Percentiles rank a stretch among this genome's conserved stretches.
These are phyloP conservation scores for Stachybotrys echinatus DNA, from an alignment of 2,329 filamentous ascomycete genomes.

Conservation along the genomic window DNA sequence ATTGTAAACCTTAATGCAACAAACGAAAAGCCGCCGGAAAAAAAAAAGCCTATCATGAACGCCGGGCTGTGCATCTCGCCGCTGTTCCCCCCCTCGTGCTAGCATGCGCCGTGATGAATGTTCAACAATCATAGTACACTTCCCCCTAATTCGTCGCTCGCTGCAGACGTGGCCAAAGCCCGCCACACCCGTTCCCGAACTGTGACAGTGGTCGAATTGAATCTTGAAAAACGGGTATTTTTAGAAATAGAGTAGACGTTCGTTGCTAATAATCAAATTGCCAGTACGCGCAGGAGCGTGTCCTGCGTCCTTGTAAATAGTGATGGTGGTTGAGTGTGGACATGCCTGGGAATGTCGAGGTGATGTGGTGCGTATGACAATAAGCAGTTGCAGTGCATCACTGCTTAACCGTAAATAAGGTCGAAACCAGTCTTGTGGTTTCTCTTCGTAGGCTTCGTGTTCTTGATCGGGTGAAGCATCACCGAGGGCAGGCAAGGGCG, in stretches of 20 bases:
- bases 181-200: neutral
- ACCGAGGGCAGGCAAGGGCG: conserved; percentile 54
- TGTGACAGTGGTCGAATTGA: neutral
- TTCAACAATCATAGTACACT: conserved; percentile 13
- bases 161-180: neutral
- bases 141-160: neutral
- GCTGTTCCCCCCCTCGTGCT: conserved; percentile 9
- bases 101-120: conserved; percentile 11
- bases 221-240: conserved; percentile 1
- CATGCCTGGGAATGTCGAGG: neutral
- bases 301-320: neutral
- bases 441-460: conserved; percentile 44
- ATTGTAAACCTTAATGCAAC: conserved; percentile 3
- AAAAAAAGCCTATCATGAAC: conserved; percentile 15
- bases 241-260: conserved; percentile 1
- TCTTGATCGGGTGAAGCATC: conserved; percentile 55
- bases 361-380: neutral
- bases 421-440: conserved; percentile 34
- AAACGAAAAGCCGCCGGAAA: conserved; percentile 5
- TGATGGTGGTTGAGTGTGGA: neutral
- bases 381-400: neutral
- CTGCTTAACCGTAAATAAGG: conserved; percentile 29
- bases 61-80: conserved; percentile 17
- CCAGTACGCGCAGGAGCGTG: neutral
- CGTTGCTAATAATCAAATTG: neutral